Evolutionary conservation across 2,329 filamentous ascomycete genomes (phyloP), one percentile per base, ranked within the genome.

Genomic region (Aspergillus fumigatiaffinis): DNA sequence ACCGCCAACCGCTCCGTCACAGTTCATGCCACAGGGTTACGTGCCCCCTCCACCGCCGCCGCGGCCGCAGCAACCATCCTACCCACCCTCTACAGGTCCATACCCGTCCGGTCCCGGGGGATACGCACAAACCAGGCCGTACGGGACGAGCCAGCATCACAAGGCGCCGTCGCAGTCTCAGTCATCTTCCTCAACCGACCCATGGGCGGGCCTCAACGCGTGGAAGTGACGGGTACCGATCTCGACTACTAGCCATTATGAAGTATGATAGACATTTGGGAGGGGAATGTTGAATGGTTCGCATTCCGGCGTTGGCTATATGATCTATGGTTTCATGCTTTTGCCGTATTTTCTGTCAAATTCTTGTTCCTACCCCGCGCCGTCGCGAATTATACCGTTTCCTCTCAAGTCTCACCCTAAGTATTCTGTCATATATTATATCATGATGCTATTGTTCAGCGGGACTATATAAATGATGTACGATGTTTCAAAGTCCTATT

Each of bases 121-220:
- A 1, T 87, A 87, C 73, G 80, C 82, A 14, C 78, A 80, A 51
- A 71, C 70, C 48, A 77, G 79, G 55, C 77, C 77, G 21, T 72
- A 76, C 58, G 69, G 70, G 32, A 62, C 66, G 41, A 68, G 69
- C 57, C 71, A 72, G 38, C 73, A 75, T 54, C 71, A 72, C 59
- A 72, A 71, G 50, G 63, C 67, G 10, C 72, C 73, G 50, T 76
- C 75, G 56, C 74, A 76, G 62, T 64, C 69, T 54, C 62, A 69
- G 51, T 70, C 71, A 51, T 65, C 71, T 32, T 67, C 66, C 47
- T 60, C 68, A 12, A 66, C 68, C 60, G 86, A 91, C 78, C 87
- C 87, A 7, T 91, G 87, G 87, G 86, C 87, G 17, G 87, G 87
- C 4, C 71, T 91, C 63, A 87, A 82, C 75, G 83, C 82, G 49